Evolutionary conservation across 495 filamentous ascomycete species (phyloP), one percentile per base, ranked within the genome.

Genomic region (Neurospora intermedia): DNA sequence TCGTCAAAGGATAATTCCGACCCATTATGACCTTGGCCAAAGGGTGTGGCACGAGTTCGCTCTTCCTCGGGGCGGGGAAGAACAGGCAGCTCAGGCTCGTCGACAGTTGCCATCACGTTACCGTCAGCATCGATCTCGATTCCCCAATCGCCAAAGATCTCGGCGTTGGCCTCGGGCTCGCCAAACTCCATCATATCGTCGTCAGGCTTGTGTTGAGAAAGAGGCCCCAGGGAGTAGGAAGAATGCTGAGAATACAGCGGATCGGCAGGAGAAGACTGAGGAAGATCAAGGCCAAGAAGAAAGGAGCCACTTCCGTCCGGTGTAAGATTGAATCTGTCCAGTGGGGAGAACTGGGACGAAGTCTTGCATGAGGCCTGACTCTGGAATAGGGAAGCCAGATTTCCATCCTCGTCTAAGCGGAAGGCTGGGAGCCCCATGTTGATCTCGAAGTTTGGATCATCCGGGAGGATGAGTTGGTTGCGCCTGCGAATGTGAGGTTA

Each of bases 381-480:
- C 31, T 74, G 75, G 20, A 69, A 75, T 38, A 80, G 41, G 27
- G 76, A 59, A 31, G 79, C 73, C 72, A 74, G 69, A 71, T 77
- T 78, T n/a, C 74, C 76, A 5, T 94, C 79, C 75, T 97, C 96
- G 18, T 89, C 88, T 13, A 78, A 73, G 42, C 75, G 69, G 72
- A 78, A 77, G 54, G 71, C 78, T 35, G 82, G 72, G 31, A 82
- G 73, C 11, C 77, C 73, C 62, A 69, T 73, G 73, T 78, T 74
- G 41, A 81, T 70, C 35, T 94, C 79, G 76, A 98, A 97, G n/a
- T 89, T 87, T 7, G 94, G 94, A 79, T 98, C 96, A 74, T 99
- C 93, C 27, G 86, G 82, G 5, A 98, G 85, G 16, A 94, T 80
- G 66, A 97, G 88, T 74, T 93, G 92, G 62, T 92, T 91, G 27